Conservation (phyloP, 2,329 filamentous ascomycete species). For the Colletotrichum lini region DNA sequence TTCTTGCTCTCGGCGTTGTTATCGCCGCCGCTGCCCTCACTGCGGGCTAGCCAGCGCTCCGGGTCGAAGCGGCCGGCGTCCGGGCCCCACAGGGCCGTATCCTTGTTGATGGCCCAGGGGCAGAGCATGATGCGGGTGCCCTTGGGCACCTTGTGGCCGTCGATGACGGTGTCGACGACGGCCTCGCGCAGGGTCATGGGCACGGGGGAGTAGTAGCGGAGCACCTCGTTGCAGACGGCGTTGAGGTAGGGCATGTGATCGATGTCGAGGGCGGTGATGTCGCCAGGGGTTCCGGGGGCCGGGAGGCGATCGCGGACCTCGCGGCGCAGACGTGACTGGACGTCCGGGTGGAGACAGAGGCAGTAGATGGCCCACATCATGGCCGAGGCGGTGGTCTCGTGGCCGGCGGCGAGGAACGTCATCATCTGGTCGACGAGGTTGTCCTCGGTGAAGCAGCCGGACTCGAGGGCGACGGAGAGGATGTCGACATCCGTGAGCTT, state of each 20-base stretch:
- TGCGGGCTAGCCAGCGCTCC: conserved; percentile 77
- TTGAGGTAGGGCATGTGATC: conserved; percentile 85
- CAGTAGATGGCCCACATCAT: conserved; percentile 83
- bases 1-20: conserved; percentile 50
- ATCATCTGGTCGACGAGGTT: conserved; percentile 90
- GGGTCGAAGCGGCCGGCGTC: conserved; percentile 84
- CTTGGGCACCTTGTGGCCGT: conserved; percentile 76
- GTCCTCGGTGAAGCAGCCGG: conserved; percentile 82
- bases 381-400: conserved; percentile 83
- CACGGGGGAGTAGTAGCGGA: conserved; percentile 81
- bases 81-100: conserved; percentile 79
- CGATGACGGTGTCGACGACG: conserved; percentile 74
- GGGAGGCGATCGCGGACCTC: conserved; percentile 77
- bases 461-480: conserved; percentile 83
- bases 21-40: conserved; percentile 48
- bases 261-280: conserved; percentile 70
- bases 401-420: conserved; percentile 88
- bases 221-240: conserved; percentile 82
- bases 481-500: conserved; percentile 77
- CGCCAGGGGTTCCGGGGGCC: conserved; percentile 54
- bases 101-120: conserved; percentile 79
- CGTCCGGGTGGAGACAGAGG: conserved; percentile 74
- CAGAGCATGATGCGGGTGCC: conserved; percentile 78
- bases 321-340: conserved; percentile 76
- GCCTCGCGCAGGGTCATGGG: conserved; percentile 79